Percentiles rank a stretch among this genome's conserved stretches.
Conservation (phyloP, 108 stramenopile genomes). For the Cyclotella baltica region DNA sequence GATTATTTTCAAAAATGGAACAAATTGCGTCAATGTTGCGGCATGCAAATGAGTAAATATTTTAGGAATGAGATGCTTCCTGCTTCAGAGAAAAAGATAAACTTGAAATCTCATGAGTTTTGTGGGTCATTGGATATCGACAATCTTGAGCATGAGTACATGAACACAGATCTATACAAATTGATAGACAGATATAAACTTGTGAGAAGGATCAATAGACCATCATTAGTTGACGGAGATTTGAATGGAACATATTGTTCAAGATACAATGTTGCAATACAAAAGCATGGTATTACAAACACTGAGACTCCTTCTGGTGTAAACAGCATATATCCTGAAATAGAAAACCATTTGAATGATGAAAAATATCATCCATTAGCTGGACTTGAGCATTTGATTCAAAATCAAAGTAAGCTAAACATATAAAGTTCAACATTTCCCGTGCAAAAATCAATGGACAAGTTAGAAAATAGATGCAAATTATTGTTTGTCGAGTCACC, state of each 20-base stretch:
- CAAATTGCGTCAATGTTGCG: conserved; percentile 16
- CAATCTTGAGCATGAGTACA: not conserved
- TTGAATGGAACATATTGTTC: conserved; percentile 25
- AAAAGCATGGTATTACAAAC: not conserved
- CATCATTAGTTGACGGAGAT: not conserved
- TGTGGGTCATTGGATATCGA: not conserved
- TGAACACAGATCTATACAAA: not conserved
- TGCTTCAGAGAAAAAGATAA: not conserved
- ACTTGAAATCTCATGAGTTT: not conserved
- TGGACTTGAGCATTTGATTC: no score
- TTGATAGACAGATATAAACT: not conserved
- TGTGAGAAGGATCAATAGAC: not conserved
- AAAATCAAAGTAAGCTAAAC: no score
- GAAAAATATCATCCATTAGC: no score
- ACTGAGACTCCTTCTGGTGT: no score
- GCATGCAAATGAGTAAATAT: conserved; percentile 18
- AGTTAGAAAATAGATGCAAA: no score
- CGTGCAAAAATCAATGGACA: no score
- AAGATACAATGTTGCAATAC: conserved; percentile 6
- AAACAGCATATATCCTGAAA: no score
- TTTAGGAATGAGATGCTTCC: conserved; percentile 11
- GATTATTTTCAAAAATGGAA: conserved; percentile 5
- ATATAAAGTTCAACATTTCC: no score
- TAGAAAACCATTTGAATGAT: no score
- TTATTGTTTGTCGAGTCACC: no score